Evolutionary conservation across 768 basidiomycete genomes (phyloP).

Genomic region (Psilocybe subaeruginosa): DNA sequence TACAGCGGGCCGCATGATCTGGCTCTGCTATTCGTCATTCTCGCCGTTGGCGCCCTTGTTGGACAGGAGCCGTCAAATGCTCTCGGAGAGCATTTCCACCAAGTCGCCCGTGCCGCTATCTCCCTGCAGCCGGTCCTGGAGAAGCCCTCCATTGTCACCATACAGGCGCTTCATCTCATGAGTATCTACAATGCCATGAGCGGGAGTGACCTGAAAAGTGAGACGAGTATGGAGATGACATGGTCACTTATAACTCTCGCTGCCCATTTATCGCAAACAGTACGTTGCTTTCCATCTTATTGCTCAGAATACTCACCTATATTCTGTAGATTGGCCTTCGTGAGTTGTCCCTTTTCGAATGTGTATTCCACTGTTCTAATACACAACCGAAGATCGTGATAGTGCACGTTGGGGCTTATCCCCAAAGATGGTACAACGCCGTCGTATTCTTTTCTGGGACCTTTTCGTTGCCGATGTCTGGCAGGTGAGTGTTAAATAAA

Average conservation of each 20-base stretch:
- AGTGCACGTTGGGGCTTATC: slow-evolving; percentile 67
- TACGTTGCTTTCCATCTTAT: slow-evolving; percentile 33
- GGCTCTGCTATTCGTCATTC: slow-evolving; percentile 55
- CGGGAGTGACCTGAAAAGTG: slow-evolving; percentile 59
- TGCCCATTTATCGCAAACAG: slow-evolving; percentile 66
- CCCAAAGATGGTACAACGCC: slow-evolving; percentile 62
- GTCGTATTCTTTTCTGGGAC: slow-evolving; percentile 79
- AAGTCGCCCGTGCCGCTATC: slow-evolving; percentile 67
- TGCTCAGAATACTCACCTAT: neutral
- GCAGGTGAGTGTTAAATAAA: slow-evolving; percentile 41
- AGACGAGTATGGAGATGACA: slow-evolving; percentile 74
- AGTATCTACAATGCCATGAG: slow-evolving; percentile 75
- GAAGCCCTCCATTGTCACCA: slow-evolving; percentile 70
- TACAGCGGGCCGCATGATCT: slow-evolving; percentile 50
- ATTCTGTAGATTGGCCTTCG: slow-evolving; percentile 62
- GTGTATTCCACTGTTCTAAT: neutral
- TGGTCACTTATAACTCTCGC: slow-evolving; percentile 71
- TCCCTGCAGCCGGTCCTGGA: slow-evolving; percentile 70
- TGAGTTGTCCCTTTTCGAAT: slow-evolving; percentile 36
- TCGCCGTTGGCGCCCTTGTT: slow-evolving; percentile 59
- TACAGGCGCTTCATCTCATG: slow-evolving; percentile 69
- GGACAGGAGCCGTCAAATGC: slow-evolving; percentile 33
- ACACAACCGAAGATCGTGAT: slow-evolving; percentile 55
- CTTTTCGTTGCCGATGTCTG: slow-evolving; percentile 73
- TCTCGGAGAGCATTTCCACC: slow-evolving; percentile 66